Percentiles rank a stretch among this genome's conserved stretches.
Evolutionary conservation across 1,284 basidiomycete genomes (phyloP).

Genomic region (Ceratobasidium sp.): DNA sequence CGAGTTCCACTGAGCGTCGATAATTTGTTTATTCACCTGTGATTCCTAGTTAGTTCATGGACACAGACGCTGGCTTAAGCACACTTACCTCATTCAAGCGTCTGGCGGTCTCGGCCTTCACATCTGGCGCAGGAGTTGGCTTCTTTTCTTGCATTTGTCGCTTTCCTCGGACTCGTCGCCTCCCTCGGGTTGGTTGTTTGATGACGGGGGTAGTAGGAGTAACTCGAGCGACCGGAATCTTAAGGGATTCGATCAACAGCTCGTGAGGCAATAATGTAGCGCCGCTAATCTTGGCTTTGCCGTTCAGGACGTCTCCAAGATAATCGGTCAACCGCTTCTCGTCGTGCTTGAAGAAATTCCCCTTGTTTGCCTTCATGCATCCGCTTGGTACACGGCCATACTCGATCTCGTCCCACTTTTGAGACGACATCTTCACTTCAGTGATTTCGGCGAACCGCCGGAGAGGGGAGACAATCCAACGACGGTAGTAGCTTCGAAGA

Average conservation of each 20-base stretch:
- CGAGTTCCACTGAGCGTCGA: constrained; percentile 75
- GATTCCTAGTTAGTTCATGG: background rate
- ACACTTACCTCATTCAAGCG: constrained; percentile 37
- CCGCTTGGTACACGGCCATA: constrained; percentile 67
- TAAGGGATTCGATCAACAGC: constrained; percentile 61
- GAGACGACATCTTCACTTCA: constrained; percentile 73
- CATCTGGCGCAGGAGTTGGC: too few species aligned
- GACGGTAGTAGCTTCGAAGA: constrained; percentile 68
- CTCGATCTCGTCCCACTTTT: constrained; percentile 65
- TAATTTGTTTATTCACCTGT: constrained; percentile 60
- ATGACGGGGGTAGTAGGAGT: too few species aligned
- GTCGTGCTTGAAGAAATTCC: constrained; percentile 70
- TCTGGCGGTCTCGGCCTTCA: too few species aligned
- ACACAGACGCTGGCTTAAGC: background rate
- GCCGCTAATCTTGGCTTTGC: too few species aligned
- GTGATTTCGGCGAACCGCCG: constrained; percentile 64
- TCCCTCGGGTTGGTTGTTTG: too few species aligned
- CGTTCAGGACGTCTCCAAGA: constrained; percentile 67
- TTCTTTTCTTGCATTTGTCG: too few species aligned
- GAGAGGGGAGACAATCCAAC: constrained; percentile 69
- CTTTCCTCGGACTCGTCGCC: too few species aligned
- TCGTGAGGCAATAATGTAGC: constrained; percentile 72
- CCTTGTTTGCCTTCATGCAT: constrained; percentile 71
- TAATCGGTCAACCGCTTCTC: constrained; percentile 69
- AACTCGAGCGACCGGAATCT: too few species aligned